Conservation (phyloP, 1,284 basidiomycete genomes). For the Taiwanofungus camphoratus region DNA sequence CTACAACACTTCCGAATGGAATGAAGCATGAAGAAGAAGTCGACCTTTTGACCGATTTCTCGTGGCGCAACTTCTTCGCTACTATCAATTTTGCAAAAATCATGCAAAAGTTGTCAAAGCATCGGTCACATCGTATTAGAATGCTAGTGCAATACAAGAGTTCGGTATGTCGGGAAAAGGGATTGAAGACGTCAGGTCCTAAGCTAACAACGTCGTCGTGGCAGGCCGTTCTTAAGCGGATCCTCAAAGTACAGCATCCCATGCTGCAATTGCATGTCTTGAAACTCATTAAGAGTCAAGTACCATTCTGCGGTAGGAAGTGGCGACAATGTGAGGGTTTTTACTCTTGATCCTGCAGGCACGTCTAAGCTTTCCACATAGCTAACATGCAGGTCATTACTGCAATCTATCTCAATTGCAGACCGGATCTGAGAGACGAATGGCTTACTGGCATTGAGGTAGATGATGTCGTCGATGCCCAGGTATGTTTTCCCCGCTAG, state of each 20-base stretch:
- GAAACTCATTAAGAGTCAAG: slow-evolving; percentile 98
- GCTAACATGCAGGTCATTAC: slow-evolving; percentile 99
- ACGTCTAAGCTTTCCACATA: too few species aligned
- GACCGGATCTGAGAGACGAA: slow-evolving; percentile 94
- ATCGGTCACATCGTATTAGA: slow-evolving; percentile 90
- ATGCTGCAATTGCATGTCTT: slow-evolving; percentile 94
- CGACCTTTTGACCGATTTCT: slow-evolving; percentile 90
- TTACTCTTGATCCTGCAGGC: too few species aligned
- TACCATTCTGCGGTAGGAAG: slow-evolving; percentile 96
- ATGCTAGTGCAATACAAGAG: slow-evolving; percentile 99
- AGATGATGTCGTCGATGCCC: slow-evolving; percentile 83
- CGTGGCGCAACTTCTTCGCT: slow-evolving; percentile 98
- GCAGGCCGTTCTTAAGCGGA: slow-evolving; percentile 91
- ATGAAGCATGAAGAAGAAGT: slow-evolving; percentile 78
- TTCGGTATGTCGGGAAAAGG: slow-evolving; percentile 54
- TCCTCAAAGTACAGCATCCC: slow-evolving; percentile 90
- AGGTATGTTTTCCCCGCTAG: slow-evolving; percentile 43
- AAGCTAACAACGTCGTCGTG: slow-evolving; percentile 9
- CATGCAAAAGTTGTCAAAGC: slow-evolving; percentile 96
- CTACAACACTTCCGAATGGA: slow-evolving; percentile 58
- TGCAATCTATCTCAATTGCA: slow-evolving; percentile 94
- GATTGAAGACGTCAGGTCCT: background rate
- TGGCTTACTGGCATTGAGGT: slow-evolving; percentile 95
- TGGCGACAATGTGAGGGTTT: slow-evolving; percentile 85
- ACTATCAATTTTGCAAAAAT: slow-evolving; percentile 98